Percentiles rank a stretch among this genome's conserved stretches.
Conservation (phyloP, 2,329 filamentous ascomycete genomes). For the Xylariaceae sp. region DNA sequence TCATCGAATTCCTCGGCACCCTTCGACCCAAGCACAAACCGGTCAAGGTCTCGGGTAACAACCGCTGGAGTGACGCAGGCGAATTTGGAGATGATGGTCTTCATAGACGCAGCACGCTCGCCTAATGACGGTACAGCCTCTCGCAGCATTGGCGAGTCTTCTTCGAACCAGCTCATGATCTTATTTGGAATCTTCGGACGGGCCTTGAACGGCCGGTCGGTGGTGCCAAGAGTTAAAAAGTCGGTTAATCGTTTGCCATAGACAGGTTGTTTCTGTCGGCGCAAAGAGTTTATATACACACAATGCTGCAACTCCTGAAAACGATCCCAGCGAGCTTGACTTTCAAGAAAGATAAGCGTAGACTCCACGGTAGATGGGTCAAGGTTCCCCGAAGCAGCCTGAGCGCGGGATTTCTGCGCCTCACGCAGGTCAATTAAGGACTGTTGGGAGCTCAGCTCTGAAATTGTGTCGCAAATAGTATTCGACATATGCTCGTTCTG, state of each 20-base stretch:
- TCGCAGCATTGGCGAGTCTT: conserved; percentile 59
- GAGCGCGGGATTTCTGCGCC: conserved; percentile 60
- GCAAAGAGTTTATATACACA: conserved; percentile 74
- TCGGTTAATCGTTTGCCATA: conserved; percentile 80
- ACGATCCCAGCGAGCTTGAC: conserved; percentile 61
- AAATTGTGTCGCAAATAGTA: conserved; percentile 48
- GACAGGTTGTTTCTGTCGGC: conserved; percentile 74
- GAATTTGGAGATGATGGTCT: conserved; percentile 78
- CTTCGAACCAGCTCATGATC: conserved; percentile 71
- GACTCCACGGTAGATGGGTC: conserved; percentile 66
- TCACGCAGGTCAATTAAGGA: conserved; percentile 68
- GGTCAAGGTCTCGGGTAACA: conserved; percentile 71
- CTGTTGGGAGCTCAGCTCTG: conserved; percentile 65
- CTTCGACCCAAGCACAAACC: conserved; percentile 59
- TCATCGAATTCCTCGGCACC: conserved; percentile 55
- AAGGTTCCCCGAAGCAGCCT: conserved; percentile 49
- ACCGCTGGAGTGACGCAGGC: conserved; percentile 89
- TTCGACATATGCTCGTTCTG: conserved; percentile 63
- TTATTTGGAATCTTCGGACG: conserved; percentile 57
- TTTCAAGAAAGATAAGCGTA: conserved; percentile 69
- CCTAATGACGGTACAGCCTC: conserved; percentile 71
- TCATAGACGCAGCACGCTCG: conserved; percentile 67
- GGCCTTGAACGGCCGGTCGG: conserved; percentile 54
- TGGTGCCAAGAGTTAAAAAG: conserved; percentile 61
- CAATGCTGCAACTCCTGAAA: conserved; percentile 78